phyloP scores from a whole-genome alignment of 2,329 filamentous ascomycete genomes.

The Zelopaecilomyces penicillatus region DNA sequence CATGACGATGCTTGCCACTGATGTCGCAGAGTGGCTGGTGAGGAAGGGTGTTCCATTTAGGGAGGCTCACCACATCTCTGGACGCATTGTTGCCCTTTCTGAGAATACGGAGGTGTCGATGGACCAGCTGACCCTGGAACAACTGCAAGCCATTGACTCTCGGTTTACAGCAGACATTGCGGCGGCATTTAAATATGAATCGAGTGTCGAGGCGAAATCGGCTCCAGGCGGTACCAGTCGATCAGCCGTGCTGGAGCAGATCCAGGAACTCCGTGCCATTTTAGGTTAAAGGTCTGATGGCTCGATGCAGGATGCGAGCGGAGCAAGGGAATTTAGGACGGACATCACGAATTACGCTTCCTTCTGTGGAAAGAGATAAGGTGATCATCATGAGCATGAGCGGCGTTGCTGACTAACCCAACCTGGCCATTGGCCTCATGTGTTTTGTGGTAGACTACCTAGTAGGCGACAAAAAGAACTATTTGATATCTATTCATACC shows the following conservation, averaged over 20 bases:
- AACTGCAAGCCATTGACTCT: constrained; percentile 58
- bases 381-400: too few relatives aligned
- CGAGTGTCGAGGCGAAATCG: constrained; percentile 61
- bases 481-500: too few relatives aligned
- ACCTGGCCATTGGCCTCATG: too few relatives aligned
- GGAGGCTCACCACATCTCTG: constrained; percentile 70
- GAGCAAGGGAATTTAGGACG: constrained; percentile 18
- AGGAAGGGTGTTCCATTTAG: constrained; percentile 63
- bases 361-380: constrained; percentile 16
- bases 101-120: constrained; percentile 57
- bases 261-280: constrained; percentile 34
- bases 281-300: constrained; percentile 20
- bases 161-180: constrained; percentile 61
- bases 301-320: constrained; percentile 13
- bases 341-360: constrained; percentile 18
- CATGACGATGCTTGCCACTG: constrained; percentile 66
- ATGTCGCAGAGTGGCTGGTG: constrained; percentile 55
- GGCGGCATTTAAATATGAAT: constrained; percentile 60
- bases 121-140: constrained; percentile 58
- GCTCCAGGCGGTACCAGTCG: constrained; percentile 64
- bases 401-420: too few relatives aligned
- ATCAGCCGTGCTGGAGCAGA: constrained; percentile 53
- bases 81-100: constrained; percentile 60
- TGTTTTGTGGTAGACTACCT: too few relatives aligned
- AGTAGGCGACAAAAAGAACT: too few relatives aligned